Conservation (phyloP, 1,284 basidiomycete genomes). For the Cryptococcus depauperatus region DNA sequence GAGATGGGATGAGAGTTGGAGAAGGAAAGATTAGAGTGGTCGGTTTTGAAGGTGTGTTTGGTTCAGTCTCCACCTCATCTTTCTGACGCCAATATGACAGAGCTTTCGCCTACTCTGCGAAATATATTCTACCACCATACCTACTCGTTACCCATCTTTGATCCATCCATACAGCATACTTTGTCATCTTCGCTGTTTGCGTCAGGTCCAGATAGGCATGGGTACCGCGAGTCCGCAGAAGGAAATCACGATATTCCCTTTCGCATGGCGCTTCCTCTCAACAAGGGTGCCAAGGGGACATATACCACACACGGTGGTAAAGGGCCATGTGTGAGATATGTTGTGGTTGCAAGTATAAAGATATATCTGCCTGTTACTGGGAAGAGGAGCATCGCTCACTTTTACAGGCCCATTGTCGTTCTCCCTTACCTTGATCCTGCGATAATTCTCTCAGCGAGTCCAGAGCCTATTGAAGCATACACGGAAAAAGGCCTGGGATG, state of each 20-base stretch:
- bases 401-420: slow-evolving; percentile 76
- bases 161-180: slow-evolving; percentile 42
- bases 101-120: slow-evolving; percentile 56
- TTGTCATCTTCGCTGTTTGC: slow-evolving; percentile 49
- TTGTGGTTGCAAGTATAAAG: slow-evolving; percentile 75
- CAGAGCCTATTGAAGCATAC: slow-evolving; percentile 57
- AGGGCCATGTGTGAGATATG: slow-evolving; percentile 61
- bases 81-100: slow-evolving; percentile 20
- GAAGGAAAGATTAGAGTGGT: slow-evolving; percentile 76
- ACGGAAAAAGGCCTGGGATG: slow-evolving; percentile 53
- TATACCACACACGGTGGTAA: slow-evolving; percentile 54
- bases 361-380: slow-evolving; percentile 60
- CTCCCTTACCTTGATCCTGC: slow-evolving; percentile 71
- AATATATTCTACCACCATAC: slow-evolving; percentile 81
- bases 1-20: slow-evolving; percentile 60
- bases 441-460: slow-evolving; percentile 56
- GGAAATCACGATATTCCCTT: slow-evolving; percentile 72
- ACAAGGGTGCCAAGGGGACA: slow-evolving; percentile 64
- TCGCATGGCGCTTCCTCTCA: slow-evolving; percentile 62
- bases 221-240: slow-evolving; percentile 58
- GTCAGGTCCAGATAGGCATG: slow-evolving; percentile 58
- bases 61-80: not conserved
- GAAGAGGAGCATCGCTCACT: slow-evolving; percentile 76
- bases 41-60: slow-evolving; percentile 64
- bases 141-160: slow-evolving; percentile 54